Percentiles rank a stretch among this genome's conserved stretches.
These are phyloP conservation scores for Trametes cinnabarina DNA, from an alignment of 768 basidiomycete genomes.

Conservation along the genomic window DNA sequence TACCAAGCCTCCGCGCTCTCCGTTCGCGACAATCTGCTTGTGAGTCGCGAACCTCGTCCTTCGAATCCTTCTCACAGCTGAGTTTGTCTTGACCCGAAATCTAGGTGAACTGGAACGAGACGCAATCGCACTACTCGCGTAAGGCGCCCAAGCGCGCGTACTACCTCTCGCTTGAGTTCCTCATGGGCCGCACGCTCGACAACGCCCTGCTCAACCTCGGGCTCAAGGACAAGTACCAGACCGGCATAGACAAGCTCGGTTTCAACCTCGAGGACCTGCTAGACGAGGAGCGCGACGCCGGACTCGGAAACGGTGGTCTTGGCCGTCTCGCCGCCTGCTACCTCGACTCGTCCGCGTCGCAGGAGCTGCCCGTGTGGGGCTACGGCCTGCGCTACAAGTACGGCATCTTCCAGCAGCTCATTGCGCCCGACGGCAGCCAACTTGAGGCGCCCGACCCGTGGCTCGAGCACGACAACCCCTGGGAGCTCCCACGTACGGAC, in stretches of 20 bases:
- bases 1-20: constrained; percentile 91
- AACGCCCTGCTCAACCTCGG: constrained; percentile 86
- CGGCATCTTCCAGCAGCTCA: constrained; percentile 94
- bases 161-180: constrained; percentile 93
- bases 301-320: constrained; percentile 91
- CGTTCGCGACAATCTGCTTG: constrained; percentile 84
- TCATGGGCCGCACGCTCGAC: constrained; percentile 81
- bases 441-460: constrained; percentile 93
- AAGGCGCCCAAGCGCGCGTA: constrained; percentile 89
- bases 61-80: neutral
- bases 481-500: constrained; percentile 86
- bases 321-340: constrained; percentile 98
- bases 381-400: constrained; percentile 93
- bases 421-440: constrained; percentile 77
- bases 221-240: constrained; percentile 70
- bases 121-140: constrained; percentile 71
- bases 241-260: constrained; percentile 73
- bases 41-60: constrained; percentile 35
- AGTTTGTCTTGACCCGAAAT: neutral
- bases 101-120: constrained; percentile 84
- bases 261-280: constrained; percentile 88
- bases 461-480: constrained; percentile 85
- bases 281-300: constrained; percentile 90
- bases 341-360: constrained; percentile 86
- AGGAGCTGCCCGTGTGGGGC: constrained; percentile 93